Conservation (phyloP, 352 stramenopile genomes). For the Pythium folliculosum region DNA sequence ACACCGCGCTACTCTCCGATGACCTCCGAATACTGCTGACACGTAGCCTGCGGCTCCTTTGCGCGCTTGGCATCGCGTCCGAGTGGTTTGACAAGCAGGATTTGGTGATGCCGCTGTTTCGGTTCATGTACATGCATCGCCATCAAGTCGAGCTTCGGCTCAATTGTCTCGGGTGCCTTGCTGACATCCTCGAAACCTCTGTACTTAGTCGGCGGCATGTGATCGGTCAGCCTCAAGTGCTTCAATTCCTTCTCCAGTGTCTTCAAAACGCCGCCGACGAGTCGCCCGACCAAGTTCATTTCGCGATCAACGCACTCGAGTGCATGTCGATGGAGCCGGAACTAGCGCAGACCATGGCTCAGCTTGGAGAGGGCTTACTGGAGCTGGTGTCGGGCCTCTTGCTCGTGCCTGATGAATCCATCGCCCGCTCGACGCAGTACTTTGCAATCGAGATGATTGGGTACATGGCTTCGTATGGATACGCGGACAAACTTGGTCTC, state of each 20-base stretch:
- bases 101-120: slow-evolving; percentile 55
- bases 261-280: slow-evolving; percentile 34
- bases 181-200: slow-evolving; percentile 56
- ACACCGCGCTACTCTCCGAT: slow-evolving; percentile 23
- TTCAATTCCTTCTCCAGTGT: slow-evolving; percentile 51
- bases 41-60: slow-evolving; percentile 32
- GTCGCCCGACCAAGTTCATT: slow-evolving; percentile 37
- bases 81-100: slow-evolving; percentile 41
- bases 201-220: slow-evolving; percentile 43
- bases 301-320: slow-evolving; percentile 49
- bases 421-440: slow-evolving; percentile 46
- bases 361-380: slow-evolving; percentile 27
- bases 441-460: slow-evolving; percentile 66
- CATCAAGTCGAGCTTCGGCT: slow-evolving; percentile 38
- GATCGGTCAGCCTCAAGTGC: slow-evolving; percentile 29
- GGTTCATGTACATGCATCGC: slow-evolving; percentile 50
- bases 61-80: slow-evolving; percentile 19
- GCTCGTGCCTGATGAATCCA: slow-evolving; percentile 25
- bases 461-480: slow-evolving; percentile 60
- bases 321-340: slow-evolving; percentile 60
- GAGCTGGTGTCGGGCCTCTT: slow-evolving; percentile 43
- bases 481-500: slow-evolving; percentile 40
- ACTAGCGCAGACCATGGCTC: slow-evolving; percentile 37
- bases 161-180: slow-evolving; percentile 42
- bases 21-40: slow-evolving; percentile 32